Evolutionary conservation across 2,329 filamentous ascomycete genomes (phyloP), one percentile per base, ranked within the genome.

Genomic region (Nemania abortiva): DNA sequence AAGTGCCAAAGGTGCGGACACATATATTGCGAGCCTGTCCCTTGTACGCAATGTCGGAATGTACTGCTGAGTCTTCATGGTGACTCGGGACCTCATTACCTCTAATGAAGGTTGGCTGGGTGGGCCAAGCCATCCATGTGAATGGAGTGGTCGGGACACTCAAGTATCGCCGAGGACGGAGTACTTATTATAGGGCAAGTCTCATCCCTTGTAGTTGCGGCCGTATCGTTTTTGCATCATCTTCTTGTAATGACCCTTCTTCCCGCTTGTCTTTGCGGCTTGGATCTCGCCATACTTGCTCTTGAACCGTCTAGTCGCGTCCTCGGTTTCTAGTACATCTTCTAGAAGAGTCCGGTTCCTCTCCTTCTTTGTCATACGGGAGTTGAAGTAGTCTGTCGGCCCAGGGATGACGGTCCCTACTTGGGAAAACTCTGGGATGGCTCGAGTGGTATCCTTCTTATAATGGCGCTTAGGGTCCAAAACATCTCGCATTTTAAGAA

Each of bases 331-430:
- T 74, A 98, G 84, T 3, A 96, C 88, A 78, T 98, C 94, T 72
- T 97, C 93, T 1, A 96, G 89, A 65, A 99, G 90, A 0, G 92
- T 98, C 75, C 88, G 88, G 84, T 97, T 97, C 74, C 93, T 89
- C 74, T 98, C 93, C 82, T 93, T 97, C 80, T 94, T 95, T 65
- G 91, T 90, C 70, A 98, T 86, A 65, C 95, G 89, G 22, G 89
- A 88, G 77, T 88, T 95, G 84, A 91, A 94, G 82, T 91, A 97
- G 77, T 98, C 95, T 0, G 94, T 95, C 1, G 94, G 91, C 0
- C 95, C 95, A 76, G 97, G 91, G 65, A 98, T 88, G 68, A 99
- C 89, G 6, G 93, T 95, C 66, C 95, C 96, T 31, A 97, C 89
- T 76, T 97, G 93, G 22, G 92, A 97, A 78, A 92, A 98, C 70